Percentiles rank a stretch among this genome's conserved stretches.
phyloP scores from a whole-genome alignment of 495 filamentous ascomycete genomes.

The Extremus antarcticus region DNA sequence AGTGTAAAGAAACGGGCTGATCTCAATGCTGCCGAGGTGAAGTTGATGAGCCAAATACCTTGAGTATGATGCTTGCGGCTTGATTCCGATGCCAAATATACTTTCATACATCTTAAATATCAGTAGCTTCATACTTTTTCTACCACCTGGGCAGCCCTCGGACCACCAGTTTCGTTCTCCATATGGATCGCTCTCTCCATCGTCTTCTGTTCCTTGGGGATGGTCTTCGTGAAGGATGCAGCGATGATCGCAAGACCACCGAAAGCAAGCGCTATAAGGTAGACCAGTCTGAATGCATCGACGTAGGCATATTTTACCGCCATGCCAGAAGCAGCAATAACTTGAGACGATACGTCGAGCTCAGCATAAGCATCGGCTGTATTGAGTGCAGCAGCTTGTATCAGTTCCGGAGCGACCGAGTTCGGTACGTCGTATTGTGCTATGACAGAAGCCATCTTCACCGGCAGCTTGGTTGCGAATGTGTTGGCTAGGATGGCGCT shows the following conservation, averaged over 20 bases:
- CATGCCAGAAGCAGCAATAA: conserved; percentile 10
- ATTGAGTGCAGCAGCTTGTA: conserved; percentile 11
- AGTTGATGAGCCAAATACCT: no score
- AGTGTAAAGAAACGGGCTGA: neutral
- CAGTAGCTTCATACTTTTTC: neutral
- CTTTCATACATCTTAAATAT: neutral
- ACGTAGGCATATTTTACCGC: conserved; percentile 18
- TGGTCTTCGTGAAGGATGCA: conserved; percentile 15
- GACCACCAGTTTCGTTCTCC: conserved; percentile 11
- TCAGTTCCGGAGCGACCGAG: neutral
- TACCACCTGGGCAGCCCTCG: neutral
- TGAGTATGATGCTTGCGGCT: no score
- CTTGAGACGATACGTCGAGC: conserved; percentile 4
- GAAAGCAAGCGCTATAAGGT: conserved; percentile 18
- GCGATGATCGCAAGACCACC: conserved; percentile 13
- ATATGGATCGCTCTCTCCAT: conserved; percentile 12
- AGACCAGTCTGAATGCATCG: conserved; percentile 8
- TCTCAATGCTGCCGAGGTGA: conserved; percentile 3
- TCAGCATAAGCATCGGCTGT: conserved; percentile 16
- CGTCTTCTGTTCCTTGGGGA: conserved; percentile 16
- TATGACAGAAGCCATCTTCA: conserved; percentile 2
- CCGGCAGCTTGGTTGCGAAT: conserved; percentile 9
- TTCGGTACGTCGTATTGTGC: neutral
- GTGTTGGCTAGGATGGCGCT: conserved; percentile 15
- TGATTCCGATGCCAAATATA: no score